Base-by-base conservation (phyloP, 371 early-diverging fungal genomes). In the Phascolomyces articulosus region DNA sequence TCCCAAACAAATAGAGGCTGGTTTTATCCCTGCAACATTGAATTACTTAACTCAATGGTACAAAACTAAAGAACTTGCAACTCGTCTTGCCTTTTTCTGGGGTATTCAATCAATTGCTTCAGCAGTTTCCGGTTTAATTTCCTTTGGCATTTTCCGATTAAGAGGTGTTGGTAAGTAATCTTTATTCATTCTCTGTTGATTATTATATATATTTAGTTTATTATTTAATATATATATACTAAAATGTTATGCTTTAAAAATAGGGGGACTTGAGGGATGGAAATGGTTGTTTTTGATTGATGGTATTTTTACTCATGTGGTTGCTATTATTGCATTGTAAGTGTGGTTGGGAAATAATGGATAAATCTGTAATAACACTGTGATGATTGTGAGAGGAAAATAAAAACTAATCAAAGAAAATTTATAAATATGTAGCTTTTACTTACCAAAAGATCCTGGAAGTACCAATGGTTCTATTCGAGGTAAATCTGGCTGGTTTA, bases 11-110 rank as follows among this genome's bases (percentile, higher is more conserved):
- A n/a, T n/a, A n/a, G 72, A 76, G 66, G 90, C 83, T 29, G 90
- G 90, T 1, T 65, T 65, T 31, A 87, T 89, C 56, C 88, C 89
- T 3, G 78, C 85, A 0, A 79, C 82, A 34, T 64, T 87, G 15
- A 68, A 76, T 27, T 87, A 87, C 60, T 70, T 89, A n/a, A 85
- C 85, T 0, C 66, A 74, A 0, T 87, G 79, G 73, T 89, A 89
- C 80, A 89, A 84, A 61, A 77, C 79, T 4, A 69, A 63, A 0
- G 89, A 87, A 56, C 69, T 89, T 55, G 87, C 84, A 1, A 73
- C 84, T 3, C 73, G 89, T 9, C 73, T 89, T 3, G 78, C 71
- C 48, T 84, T 73, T 65, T 87, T 89, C 60, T 89, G 89, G 89
- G 82, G 81, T n/a, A 70, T 84, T 23, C 79, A 86, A 51, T 60